Conservation (phyloP, 495 filamentous ascomycete species). For the Tuber brumale region DNA sequence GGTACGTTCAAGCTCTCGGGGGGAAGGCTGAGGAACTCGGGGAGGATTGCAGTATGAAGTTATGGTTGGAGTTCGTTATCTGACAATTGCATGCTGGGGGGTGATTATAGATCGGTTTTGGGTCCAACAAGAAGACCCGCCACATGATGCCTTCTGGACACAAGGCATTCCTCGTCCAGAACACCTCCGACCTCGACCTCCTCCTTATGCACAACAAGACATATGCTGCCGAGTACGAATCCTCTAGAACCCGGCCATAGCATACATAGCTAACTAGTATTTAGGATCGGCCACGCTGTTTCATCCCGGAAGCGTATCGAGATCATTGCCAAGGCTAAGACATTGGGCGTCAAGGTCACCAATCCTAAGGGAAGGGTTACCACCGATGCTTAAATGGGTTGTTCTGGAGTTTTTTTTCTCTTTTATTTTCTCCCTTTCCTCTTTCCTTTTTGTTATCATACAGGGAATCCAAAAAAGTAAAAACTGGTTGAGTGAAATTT, state of each 20-base stretch:
- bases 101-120: constrained; percentile 77
- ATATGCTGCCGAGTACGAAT: constrained; percentile 90
- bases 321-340: constrained; percentile 91
- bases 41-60: background rate
- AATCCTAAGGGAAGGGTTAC: constrained; percentile 98
- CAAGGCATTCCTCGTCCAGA: constrained; percentile 99
- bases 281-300: constrained; percentile 90
- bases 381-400: constrained; percentile 71
- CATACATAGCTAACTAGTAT: constrained; percentile 28
- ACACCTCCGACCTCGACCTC: constrained; percentile 88
- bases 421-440: background rate
- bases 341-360: constrained; percentile 97
- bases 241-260: background rate
- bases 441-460: constrained; percentile 31
- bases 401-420: constrained; percentile 12
- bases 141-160: constrained; percentile 99
- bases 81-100: constrained; percentile 12
- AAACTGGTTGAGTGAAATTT: constrained; percentile 19
- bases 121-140: constrained; percentile 95
- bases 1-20: constrained; percentile 53
- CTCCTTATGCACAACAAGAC: constrained; percentile 99
- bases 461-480: constrained; percentile 31
- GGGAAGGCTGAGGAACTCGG: background rate
- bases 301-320: constrained; percentile 97
- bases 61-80: constrained; percentile 3